Evolutionary conservation across 257 asterid species (phyloP), one percentile per base, ranked within the genome.

Genomic region (Solanum dulcamara): DNA sequence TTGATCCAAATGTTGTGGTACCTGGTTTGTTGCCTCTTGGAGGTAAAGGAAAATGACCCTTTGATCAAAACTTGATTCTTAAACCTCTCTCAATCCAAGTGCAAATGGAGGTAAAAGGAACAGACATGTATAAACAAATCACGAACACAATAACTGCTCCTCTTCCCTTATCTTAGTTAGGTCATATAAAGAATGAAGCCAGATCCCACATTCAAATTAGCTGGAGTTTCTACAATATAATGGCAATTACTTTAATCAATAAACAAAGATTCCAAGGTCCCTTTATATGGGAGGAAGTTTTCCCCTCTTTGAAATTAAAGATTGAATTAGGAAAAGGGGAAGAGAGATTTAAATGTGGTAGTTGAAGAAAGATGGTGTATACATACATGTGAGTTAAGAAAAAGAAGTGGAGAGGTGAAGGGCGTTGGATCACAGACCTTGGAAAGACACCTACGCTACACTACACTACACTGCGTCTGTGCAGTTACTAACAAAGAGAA

Each of bases 311-410:
- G n/a, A n/a, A n/a, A n/a, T n/a, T n/a, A n/a, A n/a, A n/a, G n/a
- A n/a, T n/a, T 20, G 62, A 57, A 57, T 57, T n/a, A 9, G 62
- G 62, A 11, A 55, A 6, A 46, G 40, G 71, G 30, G 50, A 55
- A 53, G 75, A 67, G 26, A 28, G 59, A 44, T 74, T 74, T 83
- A 57, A 83, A 83, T 83, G 51, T 67, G 81, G 86, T 83, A 10
- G 80, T 62, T 30, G 81, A 53, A 46, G 20, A 32, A 83, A 62
- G 60, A 81, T 84, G 83, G 33, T 86, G 85, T 85, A n/a, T n/a
- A n/a, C n/a, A 89, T 86, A 89, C 84, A 84, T 90, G 88, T 86
- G 81, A 90, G 77, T 87, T 84, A 42, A 80, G 53, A 33, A n/a
- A n/a, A n/a, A n/a, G n/a, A n/a, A n/a, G n/a, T n/a, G n/a, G n/a